Base-by-base conservation (phyloP, 345 rosid genomes). In the Rhodamnia argentea region DNA sequence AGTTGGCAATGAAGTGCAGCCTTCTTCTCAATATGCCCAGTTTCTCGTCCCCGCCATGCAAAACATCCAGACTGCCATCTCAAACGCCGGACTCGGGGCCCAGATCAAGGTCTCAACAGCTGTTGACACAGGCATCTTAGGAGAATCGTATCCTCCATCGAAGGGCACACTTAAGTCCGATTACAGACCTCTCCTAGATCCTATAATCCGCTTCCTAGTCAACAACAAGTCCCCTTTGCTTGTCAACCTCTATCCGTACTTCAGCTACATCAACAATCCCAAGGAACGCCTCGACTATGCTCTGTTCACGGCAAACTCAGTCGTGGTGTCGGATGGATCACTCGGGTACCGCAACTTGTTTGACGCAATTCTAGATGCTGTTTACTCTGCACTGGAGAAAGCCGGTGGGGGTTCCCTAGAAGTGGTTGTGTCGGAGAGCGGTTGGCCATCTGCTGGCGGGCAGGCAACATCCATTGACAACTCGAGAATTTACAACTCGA, bases 1-100 rank as follows among this genome's bases (percentile, higher is more conserved):
- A 2, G 96, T 93, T 11, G 98, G 96, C n/a, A 95, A 95, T 42
- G 96, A 95, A 84, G 89, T 92, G 24, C 56, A 90, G 26, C 92
- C 93, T 1, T 81, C 86, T 10, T 85, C 88, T 76, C 8, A 75
- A 4, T n/a, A 0, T 5, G 89, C 94, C 11, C 89, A 55, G 10
- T 58, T 24, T 60, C 91, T 93, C 20, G 88, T 92, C 50, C 92
- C 91, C 1, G 97, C 94, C 26, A 90, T 94, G 93, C 86, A 81
- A 75, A 92, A 92, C 82, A 88, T 93, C 60, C 90, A 83, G 13
- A 89, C 86, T 15, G 91, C 92, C 5, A 32, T 94, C 6, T 15
- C 74, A 7, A 84, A 84, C 6, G 92, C 86, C 1, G 90, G 92
- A 29, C 88, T 91, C 5, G 89, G 91, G 4, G 86, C 76, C 86